Conservation (phyloP, 495 filamentous ascomycete species). For the Durotheca rogersii region DNA sequence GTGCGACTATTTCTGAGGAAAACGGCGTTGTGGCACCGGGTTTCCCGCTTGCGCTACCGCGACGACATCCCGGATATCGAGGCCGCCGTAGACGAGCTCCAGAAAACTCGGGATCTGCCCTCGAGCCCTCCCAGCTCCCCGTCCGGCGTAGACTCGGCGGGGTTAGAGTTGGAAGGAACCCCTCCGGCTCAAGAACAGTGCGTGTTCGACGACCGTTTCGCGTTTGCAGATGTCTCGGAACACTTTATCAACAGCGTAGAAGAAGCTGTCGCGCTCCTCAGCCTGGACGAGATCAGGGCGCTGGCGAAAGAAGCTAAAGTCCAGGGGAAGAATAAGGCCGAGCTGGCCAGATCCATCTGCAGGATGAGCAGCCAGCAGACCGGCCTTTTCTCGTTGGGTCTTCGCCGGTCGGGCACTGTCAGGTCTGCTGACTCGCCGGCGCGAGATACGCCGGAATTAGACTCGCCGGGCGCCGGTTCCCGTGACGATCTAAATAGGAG, state of each 20-base stretch:
- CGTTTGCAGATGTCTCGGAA: constrained; percentile 77
- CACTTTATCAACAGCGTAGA: constrained; percentile 74
- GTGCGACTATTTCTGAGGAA: constrained; percentile 93
- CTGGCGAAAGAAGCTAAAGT: constrained; percentile 86
- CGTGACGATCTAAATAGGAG: constrained; percentile 43
- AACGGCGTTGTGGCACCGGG: constrained; percentile 90
- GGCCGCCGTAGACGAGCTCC: constrained; percentile 62
- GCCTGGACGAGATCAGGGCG: constrained; percentile 80
- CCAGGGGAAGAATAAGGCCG: constrained; percentile 85
- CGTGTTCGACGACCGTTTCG: constrained; percentile 55
- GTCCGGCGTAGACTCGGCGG: neutral
- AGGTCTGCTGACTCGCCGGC: constrained; percentile 38
- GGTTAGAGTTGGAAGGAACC: neutral
- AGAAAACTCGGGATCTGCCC: constrained; percentile 28
- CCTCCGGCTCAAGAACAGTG: constrained; percentile 40
- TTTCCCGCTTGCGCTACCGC: constrained; percentile 72
- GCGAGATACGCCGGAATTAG: constrained; percentile 15
- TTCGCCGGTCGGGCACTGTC: constrained; percentile 55
- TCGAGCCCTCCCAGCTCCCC: neutral
- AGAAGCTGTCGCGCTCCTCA: constrained; percentile 78
- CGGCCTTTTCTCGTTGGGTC: constrained; percentile 62
- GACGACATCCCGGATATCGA: constrained; percentile 77
- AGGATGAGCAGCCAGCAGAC: constrained; percentile 70
- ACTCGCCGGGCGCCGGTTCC: constrained; percentile 16
- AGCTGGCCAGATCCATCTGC: constrained; percentile 70